These are phyloP conservation scores for Rhodamnia rubescens DNA, from an alignment of 345 rosid species.

Conservation along the genomic window DNA sequence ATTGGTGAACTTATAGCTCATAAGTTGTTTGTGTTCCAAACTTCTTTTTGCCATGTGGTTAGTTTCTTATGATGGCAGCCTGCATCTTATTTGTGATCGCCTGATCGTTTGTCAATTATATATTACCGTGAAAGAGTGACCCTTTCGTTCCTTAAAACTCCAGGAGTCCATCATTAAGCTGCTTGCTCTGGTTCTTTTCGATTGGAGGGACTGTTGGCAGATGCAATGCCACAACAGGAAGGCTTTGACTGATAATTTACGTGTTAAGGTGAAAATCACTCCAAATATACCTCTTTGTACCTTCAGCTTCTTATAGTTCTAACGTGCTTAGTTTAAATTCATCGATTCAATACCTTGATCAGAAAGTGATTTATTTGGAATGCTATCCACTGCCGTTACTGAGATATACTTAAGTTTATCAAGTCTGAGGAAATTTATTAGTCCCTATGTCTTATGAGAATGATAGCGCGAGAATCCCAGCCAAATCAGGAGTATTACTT, in stretches of 20 bases:
- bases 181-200: background rate
- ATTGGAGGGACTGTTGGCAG: background rate
- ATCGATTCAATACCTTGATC: background rate
- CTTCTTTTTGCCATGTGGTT: background rate
- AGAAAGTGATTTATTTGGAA: background rate
- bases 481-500: background rate
- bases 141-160: background rate
- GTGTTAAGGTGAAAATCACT: background rate
- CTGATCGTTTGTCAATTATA: background rate
- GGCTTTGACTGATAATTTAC: background rate
- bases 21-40: background rate
- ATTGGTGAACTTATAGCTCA: background rate
- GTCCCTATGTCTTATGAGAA: background rate
- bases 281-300: background rate
- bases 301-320: background rate
- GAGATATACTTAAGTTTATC: background rate
- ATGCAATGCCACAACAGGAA: background rate
- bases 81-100: background rate
- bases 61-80: background rate
- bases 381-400: background rate
- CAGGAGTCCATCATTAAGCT: background rate
- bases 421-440: background rate
- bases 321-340: background rate
- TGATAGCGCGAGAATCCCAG: background rate
- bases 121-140: background rate